Conservation (phyloP, 768 basidiomycete genomes). For the Psilocybe sp. region DNA sequence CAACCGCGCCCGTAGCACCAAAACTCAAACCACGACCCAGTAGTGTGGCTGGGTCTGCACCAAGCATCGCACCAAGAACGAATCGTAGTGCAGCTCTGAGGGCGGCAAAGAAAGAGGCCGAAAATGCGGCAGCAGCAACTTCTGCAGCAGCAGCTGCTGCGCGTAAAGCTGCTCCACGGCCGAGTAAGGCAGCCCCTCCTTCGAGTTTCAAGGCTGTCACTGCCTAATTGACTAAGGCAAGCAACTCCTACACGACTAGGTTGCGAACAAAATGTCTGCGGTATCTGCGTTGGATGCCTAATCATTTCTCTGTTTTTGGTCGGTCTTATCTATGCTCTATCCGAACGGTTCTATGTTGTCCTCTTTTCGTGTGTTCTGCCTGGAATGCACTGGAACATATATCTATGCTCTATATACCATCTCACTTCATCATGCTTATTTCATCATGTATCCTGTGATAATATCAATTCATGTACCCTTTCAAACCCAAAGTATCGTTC, state of each 20-base stretch:
- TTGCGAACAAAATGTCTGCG: neutral
- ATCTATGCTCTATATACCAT: slow-evolving; percentile 8
- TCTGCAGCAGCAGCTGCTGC: slow-evolving; percentile 41
- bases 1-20: slow-evolving; percentile 9
- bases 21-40: slow-evolving; percentile 50
- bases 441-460: neutral
- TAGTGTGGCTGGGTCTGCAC: slow-evolving; percentile 46
- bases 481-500: no score
- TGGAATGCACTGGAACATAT: neutral
- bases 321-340: neutral
- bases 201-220: slow-evolving; percentile 40
- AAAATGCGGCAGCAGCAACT: slow-evolving; percentile 40
- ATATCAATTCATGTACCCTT: neutral
- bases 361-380: slow-evolving; percentile 2
- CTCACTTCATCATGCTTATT: slow-evolving; percentile 1
- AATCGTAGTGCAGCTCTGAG: slow-evolving; percentile 76
- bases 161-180: slow-evolving; percentile 29
- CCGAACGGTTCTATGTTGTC: neutral
- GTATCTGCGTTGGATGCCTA: no score
- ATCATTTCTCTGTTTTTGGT: neutral
- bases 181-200: slow-evolving; percentile 23
- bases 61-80: slow-evolving; percentile 63
- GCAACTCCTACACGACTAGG: neutral
- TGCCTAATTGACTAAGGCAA: slow-evolving; percentile 1
- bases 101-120: slow-evolving; percentile 63